Evolutionary conservation across 2,329 filamentous ascomycete species (phyloP).

Genomic region (Xylogone sp.): DNA sequence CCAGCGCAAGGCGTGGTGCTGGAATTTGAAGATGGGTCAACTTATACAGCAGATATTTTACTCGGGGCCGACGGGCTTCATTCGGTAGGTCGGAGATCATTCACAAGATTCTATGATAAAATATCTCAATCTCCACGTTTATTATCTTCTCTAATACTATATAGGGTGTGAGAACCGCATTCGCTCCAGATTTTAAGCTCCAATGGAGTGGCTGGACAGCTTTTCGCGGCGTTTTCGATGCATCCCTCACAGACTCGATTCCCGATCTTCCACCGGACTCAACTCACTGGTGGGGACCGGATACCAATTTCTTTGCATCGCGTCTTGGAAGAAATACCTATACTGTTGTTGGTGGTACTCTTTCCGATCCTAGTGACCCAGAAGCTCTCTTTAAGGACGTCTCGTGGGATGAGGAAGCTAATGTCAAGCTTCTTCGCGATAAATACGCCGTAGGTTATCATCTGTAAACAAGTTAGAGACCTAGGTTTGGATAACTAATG

Average conservation of each 20-base stretch:
- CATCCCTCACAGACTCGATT: constrained; percentile 28
- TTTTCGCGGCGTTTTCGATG: constrained; percentile 32
- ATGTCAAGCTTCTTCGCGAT: constrained; percentile 23
- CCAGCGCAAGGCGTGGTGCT: constrained; percentile 18
- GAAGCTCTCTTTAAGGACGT: constrained; percentile 16
- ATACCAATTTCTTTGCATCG: constrained; percentile 29
- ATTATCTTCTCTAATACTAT: background rate
- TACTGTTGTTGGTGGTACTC: constrained; percentile 28
- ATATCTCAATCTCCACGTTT: no score
- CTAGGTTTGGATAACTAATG: background rate
- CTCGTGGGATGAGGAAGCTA: constrained; percentile 25
- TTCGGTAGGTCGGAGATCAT: constrained; percentile 24
- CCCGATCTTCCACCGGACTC: constrained; percentile 31
- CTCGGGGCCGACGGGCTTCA: constrained; percentile 34
- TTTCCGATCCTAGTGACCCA: constrained; percentile 22
- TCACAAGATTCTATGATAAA: background rate
- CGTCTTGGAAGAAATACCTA: constrained; percentile 23
- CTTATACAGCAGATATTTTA: constrained; percentile 26
- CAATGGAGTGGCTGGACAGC: constrained; percentile 35
- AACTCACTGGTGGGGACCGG: constrained; percentile 31
- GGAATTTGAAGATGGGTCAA: constrained; percentile 27
- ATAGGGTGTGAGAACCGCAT: constrained; percentile 19
- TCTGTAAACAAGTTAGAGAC: background rate
- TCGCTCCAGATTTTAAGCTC: constrained; percentile 25
- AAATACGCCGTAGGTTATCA: constrained; percentile 20